Base-by-base conservation (phyloP, 805 yeast genomes). In the Wickerhamiella cacticola region DNA sequence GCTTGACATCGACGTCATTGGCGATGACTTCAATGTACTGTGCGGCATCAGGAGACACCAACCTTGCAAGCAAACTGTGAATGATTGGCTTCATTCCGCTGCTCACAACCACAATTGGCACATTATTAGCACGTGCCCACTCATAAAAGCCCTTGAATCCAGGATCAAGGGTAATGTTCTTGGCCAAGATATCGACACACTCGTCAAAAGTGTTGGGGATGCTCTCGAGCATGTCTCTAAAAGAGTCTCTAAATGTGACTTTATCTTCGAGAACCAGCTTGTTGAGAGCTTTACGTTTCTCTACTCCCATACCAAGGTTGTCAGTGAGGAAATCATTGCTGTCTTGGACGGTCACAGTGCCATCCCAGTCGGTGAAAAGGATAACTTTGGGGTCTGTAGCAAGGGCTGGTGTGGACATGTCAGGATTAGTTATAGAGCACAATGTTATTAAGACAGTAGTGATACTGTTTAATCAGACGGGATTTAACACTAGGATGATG, bases 291-390 rank as follows among this genome's bases (percentile, higher is more conserved):
- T 70, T 66, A 56, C 98, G 75, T 53, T 72, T 71, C 23, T 71
- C 77, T 43, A 68, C 67, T 2, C 97, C 97, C 63, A 86, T 82
- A 3, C 99, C 99, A 19, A 82, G 69, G 56, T 76, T 76, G 63
- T 92, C 97, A 7, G 96, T 88, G 53, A 92, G 68, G 63, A 72
- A 82, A 64, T 92, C 97, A 63, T 92, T 92, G 51, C 95, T 83
- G 64, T 92, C 99, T 60, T 89, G 94, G 51, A 83, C 68, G 10
- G 98, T 92, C 54, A 92, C 92, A 1, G 98, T 92, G 24, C 99
- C 99, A 63, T 92, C 99, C 78, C 94, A 92, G 64, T 92, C 99
- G 38, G 96, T 83, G 70, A 92, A 92, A 38, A 92, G 82, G 59
- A 92, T 86, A 41, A 94, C 89, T 53, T 75, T 73, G 55, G 68